Percentiles rank a stretch among this genome's conserved stretches.
These are phyloP conservation scores for Silene uniflora DNA, from an alignment of 148 eudicot genomes.

Conservation along the genomic window DNA sequence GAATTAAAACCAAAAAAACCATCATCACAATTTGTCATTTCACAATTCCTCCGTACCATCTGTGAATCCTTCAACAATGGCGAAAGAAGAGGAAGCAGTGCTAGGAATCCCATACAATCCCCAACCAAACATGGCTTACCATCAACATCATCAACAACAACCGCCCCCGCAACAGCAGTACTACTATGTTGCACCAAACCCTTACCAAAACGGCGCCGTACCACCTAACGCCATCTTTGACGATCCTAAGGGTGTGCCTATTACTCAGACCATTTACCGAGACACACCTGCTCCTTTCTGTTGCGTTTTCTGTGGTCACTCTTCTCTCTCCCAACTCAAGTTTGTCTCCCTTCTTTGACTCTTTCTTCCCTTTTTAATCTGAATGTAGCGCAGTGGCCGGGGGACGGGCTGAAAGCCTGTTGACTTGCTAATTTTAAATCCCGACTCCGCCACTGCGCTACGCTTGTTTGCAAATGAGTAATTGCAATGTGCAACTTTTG, in stretches of 20 bases:
- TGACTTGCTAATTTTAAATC: too few relatives aligned
- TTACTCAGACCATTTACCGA: slow-evolving; percentile 69
- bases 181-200: slow-evolving; percentile 44
- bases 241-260: slow-evolving; percentile 78
- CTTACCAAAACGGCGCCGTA: slow-evolving; percentile 51
- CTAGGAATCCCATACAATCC: slow-evolving; percentile 25
- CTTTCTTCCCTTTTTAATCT: too few relatives aligned
- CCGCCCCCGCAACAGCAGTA: slow-evolving; percentile 23
- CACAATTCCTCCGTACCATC: too few relatives aligned
- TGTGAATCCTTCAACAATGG: neutral
- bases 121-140: neutral
- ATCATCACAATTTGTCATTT: too few relatives aligned
- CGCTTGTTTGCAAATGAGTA: too few relatives aligned
- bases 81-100: slow-evolving; percentile 16
- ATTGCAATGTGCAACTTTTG: too few relatives aligned
- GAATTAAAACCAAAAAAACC: too few relatives aligned
- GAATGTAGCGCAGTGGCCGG: too few relatives aligned
- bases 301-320: slow-evolving; percentile 48
- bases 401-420: too few relatives aligned
- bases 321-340: slow-evolving; percentile 64
- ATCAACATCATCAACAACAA: neutral
- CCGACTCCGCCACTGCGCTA: too few relatives aligned
- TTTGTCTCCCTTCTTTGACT: slow-evolving; percentile 17
- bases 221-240: slow-evolving; percentile 65
- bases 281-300: slow-evolving; percentile 89